Percentiles rank a stretch among this genome's conserved stretches.
phyloP scores from a whole-genome alignment of 1,284 basidiomycete genomes.

The Papiliotrema laurentii region DNA sequence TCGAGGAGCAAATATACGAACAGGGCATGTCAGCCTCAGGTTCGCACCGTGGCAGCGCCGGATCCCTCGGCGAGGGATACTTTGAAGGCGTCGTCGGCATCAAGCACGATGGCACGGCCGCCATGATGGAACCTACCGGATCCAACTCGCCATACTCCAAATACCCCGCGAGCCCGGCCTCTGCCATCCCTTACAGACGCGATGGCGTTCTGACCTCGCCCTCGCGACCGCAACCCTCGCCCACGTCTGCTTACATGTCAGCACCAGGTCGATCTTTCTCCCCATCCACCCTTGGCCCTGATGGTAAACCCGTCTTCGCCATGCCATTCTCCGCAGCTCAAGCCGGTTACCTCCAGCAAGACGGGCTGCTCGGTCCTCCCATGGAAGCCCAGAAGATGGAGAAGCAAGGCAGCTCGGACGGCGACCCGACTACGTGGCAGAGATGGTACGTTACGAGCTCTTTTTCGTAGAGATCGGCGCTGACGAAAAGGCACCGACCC shows the following conservation, averaged over 20 bases:
- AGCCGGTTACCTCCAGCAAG: constrained; percentile 3
- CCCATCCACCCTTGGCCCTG: constrained; percentile 12
- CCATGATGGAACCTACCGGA: constrained; percentile 11
- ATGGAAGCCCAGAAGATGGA: constrained; percentile 27
- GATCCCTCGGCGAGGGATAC: constrained; percentile 23
- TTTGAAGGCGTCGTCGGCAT: constrained; percentile 32
- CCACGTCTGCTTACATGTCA: constrained; percentile 8
- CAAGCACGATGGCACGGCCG: constrained; percentile 24
- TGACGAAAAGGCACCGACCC: constrained; percentile 31
- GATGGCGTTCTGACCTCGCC: constrained; percentile 10
- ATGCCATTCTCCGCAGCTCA: constrained; percentile 24
- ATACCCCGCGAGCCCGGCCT: constrained; percentile 15
- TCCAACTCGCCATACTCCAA: constrained; percentile 26
- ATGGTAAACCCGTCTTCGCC: constrained; percentile 35
- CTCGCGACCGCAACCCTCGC: constrained; percentile 14
- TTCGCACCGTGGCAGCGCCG: constrained; percentile 6
- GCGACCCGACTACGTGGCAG: constrained; percentile 21
- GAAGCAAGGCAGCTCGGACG: constrained; percentile 13
- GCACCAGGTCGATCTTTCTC: constrained; percentile 3
- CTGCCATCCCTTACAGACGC: constrained; percentile 29
- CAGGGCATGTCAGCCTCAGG: constrained; percentile 2
- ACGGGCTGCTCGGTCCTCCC: constrained; percentile 17
- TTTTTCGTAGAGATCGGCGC: not conserved
- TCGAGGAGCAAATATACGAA: constrained; percentile 21
- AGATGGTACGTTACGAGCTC: constrained; percentile 31